Evolutionary conservation across 345 rosid species (phyloP).

Genomic region (Stellera chamaejasme): DNA sequence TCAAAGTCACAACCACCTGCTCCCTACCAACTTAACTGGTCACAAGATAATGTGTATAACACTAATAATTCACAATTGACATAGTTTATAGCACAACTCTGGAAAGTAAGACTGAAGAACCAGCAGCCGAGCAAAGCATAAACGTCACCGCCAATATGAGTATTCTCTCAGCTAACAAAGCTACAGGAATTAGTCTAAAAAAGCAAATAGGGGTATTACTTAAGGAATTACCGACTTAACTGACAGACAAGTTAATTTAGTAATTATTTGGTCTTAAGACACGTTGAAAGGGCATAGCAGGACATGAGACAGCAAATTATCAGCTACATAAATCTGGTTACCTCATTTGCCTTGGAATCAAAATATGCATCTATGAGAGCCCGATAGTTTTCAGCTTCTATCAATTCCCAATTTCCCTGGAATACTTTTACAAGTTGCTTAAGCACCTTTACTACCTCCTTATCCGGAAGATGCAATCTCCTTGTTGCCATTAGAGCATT

Average conservation of each 20-base stretch:
- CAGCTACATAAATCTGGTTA: neutral
- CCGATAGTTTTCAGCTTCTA: slow-evolving; percentile 49
- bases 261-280: neutral
- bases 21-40: neutral
- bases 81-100: neutral
- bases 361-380: slow-evolving; percentile 49
- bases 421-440: slow-evolving; percentile 27
- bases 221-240: too few relatives aligned
- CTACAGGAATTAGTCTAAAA: neutral
- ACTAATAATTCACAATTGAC: neutral
- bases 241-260: too few relatives aligned
- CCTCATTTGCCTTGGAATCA: slow-evolving; percentile 35
- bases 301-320: neutral
- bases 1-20: neutral
- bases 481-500: slow-evolving; percentile 40
- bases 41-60: neutral
- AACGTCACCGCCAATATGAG: too few relatives aligned
- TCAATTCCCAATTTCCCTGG: slow-evolving; percentile 45
- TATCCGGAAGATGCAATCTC: slow-evolving; percentile 32
- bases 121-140: too few relatives aligned
- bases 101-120: too few relatives aligned
- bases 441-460: slow-evolving; percentile 40
- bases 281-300: neutral
- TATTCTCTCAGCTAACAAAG: too few relatives aligned
- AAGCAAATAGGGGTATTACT: neutral